A percentile compares a stretch with the other conserved stretches of the same genome.
These are phyloP conservation scores for Aeminium ludgeri DNA, from an alignment of 495 filamentous ascomycete genomes.

Conservation along the genomic window DNA sequence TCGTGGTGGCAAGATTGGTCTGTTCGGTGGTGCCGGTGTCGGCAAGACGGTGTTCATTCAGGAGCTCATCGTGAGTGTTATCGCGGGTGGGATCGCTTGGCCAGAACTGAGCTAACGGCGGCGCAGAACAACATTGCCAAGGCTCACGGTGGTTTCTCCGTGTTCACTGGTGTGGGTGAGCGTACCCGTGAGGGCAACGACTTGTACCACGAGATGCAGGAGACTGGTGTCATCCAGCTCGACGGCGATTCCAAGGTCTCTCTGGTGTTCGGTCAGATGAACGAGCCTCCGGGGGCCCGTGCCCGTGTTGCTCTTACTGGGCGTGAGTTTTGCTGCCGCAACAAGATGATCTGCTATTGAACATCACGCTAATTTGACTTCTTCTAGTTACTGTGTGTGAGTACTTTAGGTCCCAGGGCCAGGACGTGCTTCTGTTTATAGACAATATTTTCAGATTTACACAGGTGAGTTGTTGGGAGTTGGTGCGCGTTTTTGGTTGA, in stretches of 20 bases:
- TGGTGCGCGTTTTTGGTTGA: too few species aligned
- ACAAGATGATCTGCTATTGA: too few species aligned
- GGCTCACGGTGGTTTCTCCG: slow-evolving; percentile 99
- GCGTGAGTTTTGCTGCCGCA: too few species aligned
- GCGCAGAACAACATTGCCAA: slow-evolving; percentile 96
- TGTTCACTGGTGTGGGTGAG: slow-evolving; percentile 99
- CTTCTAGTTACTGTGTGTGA: too few species aligned
- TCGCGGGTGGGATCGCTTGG: not conserved
- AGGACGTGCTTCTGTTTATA: slow-evolving; percentile 98
- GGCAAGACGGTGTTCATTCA: slow-evolving; percentile 99
- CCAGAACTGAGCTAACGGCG: slow-evolving; percentile 3
- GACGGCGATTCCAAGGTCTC: slow-evolving; percentile 99
- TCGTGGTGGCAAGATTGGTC: slow-evolving; percentile 99
- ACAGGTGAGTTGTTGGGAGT: too few species aligned
- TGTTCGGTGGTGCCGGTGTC: slow-evolving; percentile 99
- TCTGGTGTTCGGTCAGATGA: slow-evolving; percentile 99
- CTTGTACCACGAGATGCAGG: slow-evolving; percentile 99
- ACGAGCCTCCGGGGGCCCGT: slow-evolving; percentile 98
- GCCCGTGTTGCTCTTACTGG: slow-evolving; percentile 98
- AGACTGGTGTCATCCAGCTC: slow-evolving; percentile 97
- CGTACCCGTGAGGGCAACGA: slow-evolving; percentile 99
- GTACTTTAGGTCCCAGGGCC: slow-evolving; percentile 39
- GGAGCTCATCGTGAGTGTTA: slow-evolving; percentile 67
- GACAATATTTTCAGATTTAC: slow-evolving; percentile 79
- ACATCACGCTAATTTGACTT: too few species aligned